phyloP scores from a whole-genome alignment of 345 rosid genomes.

The Erucastrum elatum region DNA sequence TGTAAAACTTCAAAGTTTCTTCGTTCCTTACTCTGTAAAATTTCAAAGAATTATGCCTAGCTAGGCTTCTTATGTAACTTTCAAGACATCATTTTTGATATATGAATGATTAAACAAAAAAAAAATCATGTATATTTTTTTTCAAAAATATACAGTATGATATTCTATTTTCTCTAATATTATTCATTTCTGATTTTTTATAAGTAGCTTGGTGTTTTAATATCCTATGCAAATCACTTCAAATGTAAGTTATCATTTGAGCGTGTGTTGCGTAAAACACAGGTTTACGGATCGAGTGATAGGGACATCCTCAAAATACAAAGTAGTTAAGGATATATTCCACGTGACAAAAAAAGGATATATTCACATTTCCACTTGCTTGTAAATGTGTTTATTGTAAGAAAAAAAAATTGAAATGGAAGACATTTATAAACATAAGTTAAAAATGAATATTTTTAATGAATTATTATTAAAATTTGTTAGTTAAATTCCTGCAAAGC shows the following conservation, averaged over 20 bases:
- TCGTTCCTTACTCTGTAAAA: neutral
- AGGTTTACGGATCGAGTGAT: neutral
- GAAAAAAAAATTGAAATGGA: neutral
- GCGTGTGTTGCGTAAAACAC: neutral
- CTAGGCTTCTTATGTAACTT: too few species aligned
- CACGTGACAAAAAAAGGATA: too few species aligned
- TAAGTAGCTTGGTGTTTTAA: neutral
- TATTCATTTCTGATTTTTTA: neutral
- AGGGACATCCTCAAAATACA: neutral
- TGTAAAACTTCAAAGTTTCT: neutral
- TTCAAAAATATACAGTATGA: neutral
- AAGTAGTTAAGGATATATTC: neutral
- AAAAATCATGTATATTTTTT: neutral
- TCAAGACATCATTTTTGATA: too few species aligned
- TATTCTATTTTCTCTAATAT: neutral
- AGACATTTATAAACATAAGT: neutral
- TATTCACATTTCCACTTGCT: neutral
- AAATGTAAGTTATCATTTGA: neutral
- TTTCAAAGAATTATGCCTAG: neutral
- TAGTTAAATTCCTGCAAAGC: neutral
- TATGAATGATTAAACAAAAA: neutral
- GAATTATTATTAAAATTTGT: too few species aligned
- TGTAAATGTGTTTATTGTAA: neutral
- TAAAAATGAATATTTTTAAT: neutral
- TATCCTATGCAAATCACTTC: neutral